Base-by-base conservation (phyloP, 2,329 filamentous ascomycete species). In the Gnomoniopsis smithogilvyi region DNA sequence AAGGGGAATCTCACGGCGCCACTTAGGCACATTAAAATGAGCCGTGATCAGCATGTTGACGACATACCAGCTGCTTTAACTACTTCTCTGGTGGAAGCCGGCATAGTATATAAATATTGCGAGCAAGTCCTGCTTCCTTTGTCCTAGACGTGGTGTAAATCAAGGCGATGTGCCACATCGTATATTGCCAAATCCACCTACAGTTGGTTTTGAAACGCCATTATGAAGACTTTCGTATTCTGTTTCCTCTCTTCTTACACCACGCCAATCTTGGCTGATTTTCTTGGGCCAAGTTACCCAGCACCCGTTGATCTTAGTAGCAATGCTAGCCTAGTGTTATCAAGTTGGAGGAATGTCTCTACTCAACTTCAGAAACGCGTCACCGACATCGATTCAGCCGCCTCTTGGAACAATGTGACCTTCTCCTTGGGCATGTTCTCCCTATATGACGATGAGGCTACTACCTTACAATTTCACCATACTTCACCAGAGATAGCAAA, bases 391-490 rank as follows among this genome's bases (percentile, higher is more conserved):
- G 51, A 14, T 56, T 58, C 17, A 24, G 63, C 49, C 47, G 47
- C n/a, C 41, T 41, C 17, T 41, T 57, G 60, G 15, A 66, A 67
- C 24, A 72, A 74, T 34, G 56, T 71, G 38, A 76, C 74, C 21
- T 77, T 76, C 61, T 76, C 74, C 6, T 56, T 72, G 10, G 73
- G 73, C 17, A 38, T 76, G 47, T 76, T 76, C 62, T 76, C 74
- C 2, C 56, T 72, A 2, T 67, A 73, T 53, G 74, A 76, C 55
- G 38, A 65, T 1, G 61, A 63, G 6, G 72, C 70, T 2, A 50
- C 65, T 6, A 58, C 59, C 6, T 59, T 74, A 19, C 73, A 75
- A 62, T 72, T 72, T 62, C 70, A 76, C 57, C 64, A 75, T 58
- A 70, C 69, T 1, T 67, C 68, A 1, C 65, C 69, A 8, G 68